phyloP scores from a whole-genome alignment of 2,329 filamentous ascomycete species.

The Scleromitrula shiraiana region DNA sequence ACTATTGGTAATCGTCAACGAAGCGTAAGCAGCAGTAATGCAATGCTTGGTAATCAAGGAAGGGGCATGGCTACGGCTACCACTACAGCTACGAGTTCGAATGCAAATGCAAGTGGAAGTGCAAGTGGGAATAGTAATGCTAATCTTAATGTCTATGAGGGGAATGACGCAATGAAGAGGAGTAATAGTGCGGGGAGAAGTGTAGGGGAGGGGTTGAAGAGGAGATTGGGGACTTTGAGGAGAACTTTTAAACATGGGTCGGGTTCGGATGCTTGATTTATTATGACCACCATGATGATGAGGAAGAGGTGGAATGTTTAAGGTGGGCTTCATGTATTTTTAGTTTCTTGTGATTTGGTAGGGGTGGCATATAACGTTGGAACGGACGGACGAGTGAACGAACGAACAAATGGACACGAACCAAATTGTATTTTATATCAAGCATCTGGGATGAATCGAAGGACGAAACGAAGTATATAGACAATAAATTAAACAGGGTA shows the following conservation, averaged over 20 bases:
- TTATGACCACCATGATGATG: not conserved
- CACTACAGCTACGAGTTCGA: not conserved
- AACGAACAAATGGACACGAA: too few species aligned
- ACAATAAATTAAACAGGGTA: too few species aligned
- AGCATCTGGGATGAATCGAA: too few species aligned
- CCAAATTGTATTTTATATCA: too few species aligned
- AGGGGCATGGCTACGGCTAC: not conserved
- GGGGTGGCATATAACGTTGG: too few species aligned
- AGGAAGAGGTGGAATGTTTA: not conserved
- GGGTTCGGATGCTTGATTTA: not conserved
- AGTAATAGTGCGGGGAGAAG: conserved; percentile 34
- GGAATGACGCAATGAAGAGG: conserved; percentile 11
- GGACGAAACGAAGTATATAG: too few species aligned
- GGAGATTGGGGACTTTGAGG: conserved; percentile 45
- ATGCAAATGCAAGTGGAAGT: conserved; percentile 1
- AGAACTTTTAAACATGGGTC: conserved; percentile 28
- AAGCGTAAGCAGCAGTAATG: conserved; percentile 34
- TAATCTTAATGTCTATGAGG: conserved; percentile 1
- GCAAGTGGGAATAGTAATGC: conserved; percentile 10
- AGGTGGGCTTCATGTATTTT: too few species aligned
- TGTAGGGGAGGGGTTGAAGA: conserved; percentile 44
- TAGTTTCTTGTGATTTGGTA: too few species aligned
- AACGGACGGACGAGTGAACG: too few species aligned
- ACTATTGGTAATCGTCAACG: conserved; percentile 34
- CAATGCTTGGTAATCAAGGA: not conserved